Conservation (phyloP, 1,284 basidiomycete species). For the Apiotrichum siamense region DNA sequence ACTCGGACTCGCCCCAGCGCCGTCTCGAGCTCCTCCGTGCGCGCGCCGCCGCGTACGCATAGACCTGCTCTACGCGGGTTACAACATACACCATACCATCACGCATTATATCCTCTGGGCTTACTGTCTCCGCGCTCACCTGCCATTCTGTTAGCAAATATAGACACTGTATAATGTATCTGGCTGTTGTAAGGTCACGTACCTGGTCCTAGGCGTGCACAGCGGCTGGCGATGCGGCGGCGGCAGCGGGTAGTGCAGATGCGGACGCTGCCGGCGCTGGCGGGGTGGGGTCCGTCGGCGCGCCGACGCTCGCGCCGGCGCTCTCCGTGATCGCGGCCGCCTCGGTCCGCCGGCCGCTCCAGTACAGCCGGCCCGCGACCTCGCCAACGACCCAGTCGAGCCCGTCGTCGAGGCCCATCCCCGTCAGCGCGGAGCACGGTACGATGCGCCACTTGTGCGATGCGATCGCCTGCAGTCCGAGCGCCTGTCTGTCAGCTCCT, state of each 20-base stretch:
- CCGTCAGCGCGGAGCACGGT: slow-evolving; percentile 87
- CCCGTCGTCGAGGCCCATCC: slow-evolving; percentile 73
- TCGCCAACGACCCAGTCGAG: slow-evolving; percentile 93
- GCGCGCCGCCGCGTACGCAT: neutral
- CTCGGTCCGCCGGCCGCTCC: slow-evolving; percentile 23
- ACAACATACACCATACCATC: neutral
- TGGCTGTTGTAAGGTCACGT: neutral
- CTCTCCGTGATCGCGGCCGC: neutral
- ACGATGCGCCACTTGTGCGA: slow-evolving; percentile 87
- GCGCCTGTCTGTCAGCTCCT: slow-evolving; percentile 52
- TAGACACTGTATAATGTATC: neutral
- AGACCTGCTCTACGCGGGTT: neutral
- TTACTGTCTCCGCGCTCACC: too few relatives aligned
- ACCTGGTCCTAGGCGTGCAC: slow-evolving; percentile 1
- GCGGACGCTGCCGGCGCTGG: neutral
- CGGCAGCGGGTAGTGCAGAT: neutral
- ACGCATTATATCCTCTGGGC: slow-evolving; percentile 1
- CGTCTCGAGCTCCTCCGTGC: slow-evolving; percentile 14
- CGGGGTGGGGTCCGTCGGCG: neutral
- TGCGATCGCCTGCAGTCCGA: slow-evolving; percentile 68
- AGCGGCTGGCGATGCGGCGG: too few relatives aligned
- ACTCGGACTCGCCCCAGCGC: slow-evolving; percentile 26
- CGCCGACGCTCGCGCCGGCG: too few relatives aligned
- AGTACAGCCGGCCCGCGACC: slow-evolving; percentile 62
- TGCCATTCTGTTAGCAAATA: too few relatives aligned